Evolutionary conservation across 768 basidiomycete species (phyloP).

Genomic region (Leccinum subgranulosum): DNA sequence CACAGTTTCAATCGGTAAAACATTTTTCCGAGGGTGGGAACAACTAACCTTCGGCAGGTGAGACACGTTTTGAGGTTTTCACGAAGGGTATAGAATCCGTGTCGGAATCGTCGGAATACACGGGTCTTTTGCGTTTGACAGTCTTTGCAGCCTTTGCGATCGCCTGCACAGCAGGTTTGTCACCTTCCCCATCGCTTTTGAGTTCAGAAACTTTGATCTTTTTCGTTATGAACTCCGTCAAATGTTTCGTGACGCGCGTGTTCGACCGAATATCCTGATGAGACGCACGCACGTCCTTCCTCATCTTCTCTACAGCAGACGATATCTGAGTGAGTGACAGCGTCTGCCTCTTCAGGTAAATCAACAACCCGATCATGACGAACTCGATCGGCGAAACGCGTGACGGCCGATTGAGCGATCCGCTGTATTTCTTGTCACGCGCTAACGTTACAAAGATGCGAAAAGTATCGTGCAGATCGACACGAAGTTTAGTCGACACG

Average conservation of each 20-base stretch:
- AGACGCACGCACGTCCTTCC: slow-evolving; percentile 35
- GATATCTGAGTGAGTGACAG: slow-evolving; percentile 41
- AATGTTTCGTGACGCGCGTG: slow-evolving; percentile 31
- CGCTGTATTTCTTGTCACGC: slow-evolving; percentile 30
- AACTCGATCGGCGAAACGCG: slow-evolving; percentile 44
- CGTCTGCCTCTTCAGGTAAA: slow-evolving; percentile 33
- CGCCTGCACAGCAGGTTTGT: slow-evolving; percentile 24
- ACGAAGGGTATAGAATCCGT: slow-evolving; percentile 11
- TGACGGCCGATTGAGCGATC: slow-evolving; percentile 32
- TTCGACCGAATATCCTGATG: slow-evolving; percentile 43
- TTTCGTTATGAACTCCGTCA: slow-evolving; percentile 32
- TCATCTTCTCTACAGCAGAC: slow-evolving; percentile 39
- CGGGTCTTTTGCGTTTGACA: slow-evolving; percentile 27
- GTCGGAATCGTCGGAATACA: slow-evolving; percentile 25
- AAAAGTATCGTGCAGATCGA: slow-evolving; percentile 32
- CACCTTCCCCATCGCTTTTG: slow-evolving; percentile 31
- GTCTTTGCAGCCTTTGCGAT: slow-evolving; percentile 10
- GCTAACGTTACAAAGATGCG: slow-evolving; percentile 34
- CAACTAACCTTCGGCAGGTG: slow-evolving; percentile 16
- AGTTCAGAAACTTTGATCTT: slow-evolving; percentile 33
- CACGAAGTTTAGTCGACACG: slow-evolving; percentile 26
- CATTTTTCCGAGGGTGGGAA: background rate
- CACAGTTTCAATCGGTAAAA: background rate
- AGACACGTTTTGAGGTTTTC: slow-evolving; percentile 10
- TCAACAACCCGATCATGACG: slow-evolving; percentile 42